Evolutionary conservation across 1,284 basidiomycete species (phyloP).

Genomic region (Polyporus tsugae): DNA sequence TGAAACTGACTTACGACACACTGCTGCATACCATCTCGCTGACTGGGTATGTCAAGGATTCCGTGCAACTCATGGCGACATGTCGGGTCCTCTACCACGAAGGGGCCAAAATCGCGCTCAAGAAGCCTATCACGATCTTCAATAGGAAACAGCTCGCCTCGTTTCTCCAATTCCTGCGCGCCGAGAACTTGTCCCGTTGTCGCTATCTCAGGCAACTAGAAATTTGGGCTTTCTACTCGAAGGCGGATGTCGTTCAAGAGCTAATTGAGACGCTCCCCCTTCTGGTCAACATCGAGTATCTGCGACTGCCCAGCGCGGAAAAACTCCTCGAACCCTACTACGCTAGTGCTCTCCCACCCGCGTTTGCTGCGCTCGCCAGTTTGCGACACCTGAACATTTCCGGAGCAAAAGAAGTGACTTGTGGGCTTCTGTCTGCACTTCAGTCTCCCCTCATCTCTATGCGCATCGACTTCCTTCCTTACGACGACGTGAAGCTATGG

Average conservation of each 20-base stretch:
- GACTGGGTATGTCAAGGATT: background rate
- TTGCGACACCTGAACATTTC: background rate
- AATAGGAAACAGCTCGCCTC: background rate
- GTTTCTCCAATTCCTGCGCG: background rate
- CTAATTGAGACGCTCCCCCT: background rate
- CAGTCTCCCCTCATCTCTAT: background rate
- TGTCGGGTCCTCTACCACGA: background rate
- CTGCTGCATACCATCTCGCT: background rate
- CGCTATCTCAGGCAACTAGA: background rate
- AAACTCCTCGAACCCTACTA: background rate
- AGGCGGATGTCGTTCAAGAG: background rate
- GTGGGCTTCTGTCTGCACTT: background rate
- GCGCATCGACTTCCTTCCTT: background rate
- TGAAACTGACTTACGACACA: background rate
- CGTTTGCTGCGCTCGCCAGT: background rate
- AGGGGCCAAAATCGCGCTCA: background rate
- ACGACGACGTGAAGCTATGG: background rate
- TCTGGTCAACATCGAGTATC: background rate
- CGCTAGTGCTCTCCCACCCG: background rate
- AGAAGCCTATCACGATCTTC: background rate
- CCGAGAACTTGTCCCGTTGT: background rate
- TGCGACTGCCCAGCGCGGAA: background rate
- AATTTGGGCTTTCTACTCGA: background rate
- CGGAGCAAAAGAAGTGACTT: background rate
- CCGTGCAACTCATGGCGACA: constrained; percentile 34